phyloP scores from a whole-genome alignment of 1,284 basidiomycete genomes.

The Heterobasidion annosum region DNA sequence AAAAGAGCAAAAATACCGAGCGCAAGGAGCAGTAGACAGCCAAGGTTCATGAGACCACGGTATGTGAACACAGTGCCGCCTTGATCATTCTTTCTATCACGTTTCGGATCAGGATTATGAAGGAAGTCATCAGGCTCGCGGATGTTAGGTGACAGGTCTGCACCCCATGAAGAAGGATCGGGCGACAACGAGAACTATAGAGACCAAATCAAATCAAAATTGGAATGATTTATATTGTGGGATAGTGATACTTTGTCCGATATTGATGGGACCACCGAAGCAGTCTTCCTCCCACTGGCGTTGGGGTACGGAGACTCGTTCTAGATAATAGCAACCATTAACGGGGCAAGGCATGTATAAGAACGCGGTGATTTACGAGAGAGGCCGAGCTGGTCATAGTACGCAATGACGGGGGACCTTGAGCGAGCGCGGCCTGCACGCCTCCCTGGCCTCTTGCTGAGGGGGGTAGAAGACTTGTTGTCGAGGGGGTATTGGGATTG shows the following conservation, averaged over 20 bases:
- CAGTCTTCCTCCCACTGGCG: constrained; percentile 12
- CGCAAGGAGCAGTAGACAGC: constrained; percentile 62
- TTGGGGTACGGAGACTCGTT: constrained; percentile 34
- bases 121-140: constrained; percentile 63
- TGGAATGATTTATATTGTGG: not conserved
- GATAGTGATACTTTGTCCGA: constrained; percentile 25
- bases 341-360: constrained; percentile 1
- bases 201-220: not conserved
- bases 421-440: constrained; percentile 38
- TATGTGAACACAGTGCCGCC: constrained; percentile 60
- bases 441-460: constrained; percentile 11
- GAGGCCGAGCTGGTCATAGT: constrained; percentile 30
- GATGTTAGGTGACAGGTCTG: constrained; percentile 48
- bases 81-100: constrained; percentile 53
- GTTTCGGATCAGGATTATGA: constrained; percentile 67
- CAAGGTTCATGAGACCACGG: constrained; percentile 70
- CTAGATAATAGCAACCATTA: constrained; percentile 18
- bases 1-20: constrained; percentile 63
- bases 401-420: constrained; percentile 29
- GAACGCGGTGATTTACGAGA: constrained; percentile 24
- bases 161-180: constrained; percentile 61
- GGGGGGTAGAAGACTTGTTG: constrained; percentile 41
- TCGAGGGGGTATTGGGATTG: constrained; percentile 32
- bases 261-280: constrained; percentile 20
- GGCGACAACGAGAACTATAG: constrained; percentile 61